phyloP scores from a whole-genome alignment of 1,284 basidiomycete species.

The Cryptococcus sp. region DNA sequence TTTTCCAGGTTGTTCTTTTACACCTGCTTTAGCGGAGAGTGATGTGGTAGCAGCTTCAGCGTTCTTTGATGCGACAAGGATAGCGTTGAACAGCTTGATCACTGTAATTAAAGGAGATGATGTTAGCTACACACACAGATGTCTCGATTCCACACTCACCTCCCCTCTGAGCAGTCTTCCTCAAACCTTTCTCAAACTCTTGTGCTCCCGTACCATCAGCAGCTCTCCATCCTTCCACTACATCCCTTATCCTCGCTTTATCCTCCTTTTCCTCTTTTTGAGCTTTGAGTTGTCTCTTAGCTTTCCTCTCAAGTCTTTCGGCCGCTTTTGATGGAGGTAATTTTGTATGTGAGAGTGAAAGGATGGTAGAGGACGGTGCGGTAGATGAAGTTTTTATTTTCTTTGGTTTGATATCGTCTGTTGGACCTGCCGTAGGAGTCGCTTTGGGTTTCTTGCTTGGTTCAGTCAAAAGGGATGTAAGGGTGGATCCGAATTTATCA shows the following conservation, averaged over 20 bases:
- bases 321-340: constrained; percentile 34
- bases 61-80: constrained; percentile 42
- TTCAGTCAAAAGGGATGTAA: constrained; percentile 42
- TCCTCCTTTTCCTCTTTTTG: constrained; percentile 43
- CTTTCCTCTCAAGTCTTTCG: constrained; percentile 27
- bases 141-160: constrained; percentile 31
- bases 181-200: constrained; percentile 47
- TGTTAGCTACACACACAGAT: not conserved
- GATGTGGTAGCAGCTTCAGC: constrained; percentile 29
- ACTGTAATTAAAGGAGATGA: constrained; percentile 22
- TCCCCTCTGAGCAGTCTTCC: constrained; percentile 49
- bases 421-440: constrained; percentile 1
- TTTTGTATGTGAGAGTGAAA: constrained; percentile 33
- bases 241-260: constrained; percentile 39
- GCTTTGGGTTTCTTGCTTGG: constrained; percentile 17
- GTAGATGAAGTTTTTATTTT: constrained; percentile 4
- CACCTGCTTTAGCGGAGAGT: constrained; percentile 30
- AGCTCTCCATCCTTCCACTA: constrained; percentile 43
- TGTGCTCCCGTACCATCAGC: constrained; percentile 23
- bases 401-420: constrained; percentile 2
- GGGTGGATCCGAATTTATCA: constrained; percentile 39
- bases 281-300: constrained; percentile 30
- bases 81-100: constrained; percentile 50
- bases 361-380: constrained; percentile 25
- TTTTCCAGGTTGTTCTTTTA: constrained; percentile 34